Conservation (phyloP, 2,329 filamentous ascomycete genomes). For the Fusarium coicis region DNA sequence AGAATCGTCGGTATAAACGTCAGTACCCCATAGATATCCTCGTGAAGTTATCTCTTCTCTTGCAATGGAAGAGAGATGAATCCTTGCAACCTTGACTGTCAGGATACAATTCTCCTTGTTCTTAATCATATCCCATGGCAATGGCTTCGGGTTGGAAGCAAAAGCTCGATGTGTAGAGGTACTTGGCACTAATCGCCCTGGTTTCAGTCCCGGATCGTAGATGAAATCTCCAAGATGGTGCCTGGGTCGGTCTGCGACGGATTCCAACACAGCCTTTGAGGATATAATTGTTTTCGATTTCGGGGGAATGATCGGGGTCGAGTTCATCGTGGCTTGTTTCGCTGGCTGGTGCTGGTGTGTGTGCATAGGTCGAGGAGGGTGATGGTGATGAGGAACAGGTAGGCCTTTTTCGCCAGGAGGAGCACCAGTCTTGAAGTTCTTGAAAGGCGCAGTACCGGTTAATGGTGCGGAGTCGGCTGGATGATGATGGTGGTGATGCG, state of each 20-base stretch:
- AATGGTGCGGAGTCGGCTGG: conserved; percentile 59
- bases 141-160: conserved; percentile 71
- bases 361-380: conserved; percentile 51
- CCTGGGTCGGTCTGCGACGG: conserved; percentile 75
- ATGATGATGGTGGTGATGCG: conserved; percentile 69
- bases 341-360: conserved; percentile 35
- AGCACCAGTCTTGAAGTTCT: conserved; percentile 60
- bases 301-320: conserved; percentile 55
- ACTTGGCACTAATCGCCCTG: conserved; percentile 58
- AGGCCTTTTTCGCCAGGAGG: conserved; percentile 56
- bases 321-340: conserved; percentile 40
- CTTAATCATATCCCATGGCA: conserved; percentile 78
- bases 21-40: conserved; percentile 89
- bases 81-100: conserved; percentile 85
- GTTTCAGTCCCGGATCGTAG: conserved; percentile 76
- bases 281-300: conserved; percentile 74
- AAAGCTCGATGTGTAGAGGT: conserved; percentile 56
- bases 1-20: conserved; percentile 95
- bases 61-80: conserved; percentile 75
- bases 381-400: conserved; percentile 60
- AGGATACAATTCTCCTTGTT: conserved; percentile 89
- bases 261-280: conserved; percentile 77
- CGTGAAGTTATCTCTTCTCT: conserved; percentile 86
- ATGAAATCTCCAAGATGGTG: conserved; percentile 86
- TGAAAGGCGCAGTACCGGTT: conserved; percentile 57